Evolutionary conservation across 73 alveolate genomes (phyloP), one percentile per base, ranked within the genome.

Genomic region (Paramecium caudatum): DNA sequence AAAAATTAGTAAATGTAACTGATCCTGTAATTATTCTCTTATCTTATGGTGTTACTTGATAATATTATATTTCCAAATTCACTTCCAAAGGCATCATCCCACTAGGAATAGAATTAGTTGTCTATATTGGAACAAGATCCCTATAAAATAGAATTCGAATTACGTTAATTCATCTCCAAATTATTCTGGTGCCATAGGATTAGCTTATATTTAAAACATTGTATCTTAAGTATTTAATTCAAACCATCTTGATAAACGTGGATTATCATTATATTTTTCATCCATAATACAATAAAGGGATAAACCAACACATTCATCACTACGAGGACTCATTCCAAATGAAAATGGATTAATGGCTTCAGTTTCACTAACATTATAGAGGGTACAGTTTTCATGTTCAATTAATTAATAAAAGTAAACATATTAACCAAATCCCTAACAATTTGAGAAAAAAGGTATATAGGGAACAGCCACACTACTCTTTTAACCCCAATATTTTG

Each of bases 21-120:
- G 47, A 27, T 10, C 88, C 88, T 74, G 62, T 12, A 41, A 74
- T 74, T 15, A 74, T 74, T 8, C 88, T 74, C 30, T 74, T 74
- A 34, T 37, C 9, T 15, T 41, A 9, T 8, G 7, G 19, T 2
- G 62, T 45, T 17, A 74, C 47, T 74, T 74, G 32, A 45, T 74
- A 74, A 43, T 74, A 74, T 21, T 74, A 27, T 6, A 74, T 16
- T 21, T 36, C 47, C 27, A 74, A 36, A 8, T 41, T 37, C n/a
- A 74, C 88, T 45, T 74, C 62, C 19, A 74, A 8, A 16, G 88
- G 88, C 88, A 74, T 74, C 68, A 41, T 74, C 1, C 88, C 88
- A 43, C 69, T 37, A 4, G 88, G 88, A 2, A 74, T 41, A 0
- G 88, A 74, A 39, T 74, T 74, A 0, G 12, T 34, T 74, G 68